These are phyloP conservation scores for Schoenoplectus tabernaemontani DNA, from an alignment of 202 grass and related monocot species.

Conservation along the genomic window DNA sequence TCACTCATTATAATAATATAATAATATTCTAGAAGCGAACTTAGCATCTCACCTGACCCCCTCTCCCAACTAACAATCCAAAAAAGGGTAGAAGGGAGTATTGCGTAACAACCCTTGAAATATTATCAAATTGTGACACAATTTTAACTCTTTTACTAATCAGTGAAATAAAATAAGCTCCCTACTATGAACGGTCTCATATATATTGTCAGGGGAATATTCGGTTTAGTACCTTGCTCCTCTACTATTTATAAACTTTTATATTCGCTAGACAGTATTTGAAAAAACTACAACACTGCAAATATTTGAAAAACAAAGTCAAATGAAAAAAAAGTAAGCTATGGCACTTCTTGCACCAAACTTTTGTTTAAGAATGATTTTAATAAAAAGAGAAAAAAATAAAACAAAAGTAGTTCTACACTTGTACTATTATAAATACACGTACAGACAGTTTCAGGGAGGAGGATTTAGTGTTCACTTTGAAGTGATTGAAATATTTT, in stretches of 20 bases:
- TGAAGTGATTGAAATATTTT: background rate
- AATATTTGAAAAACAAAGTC: background rate
- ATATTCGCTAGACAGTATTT: background rate
- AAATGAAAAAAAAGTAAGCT: background rate
- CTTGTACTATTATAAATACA: background rate
- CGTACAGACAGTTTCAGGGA: background rate
- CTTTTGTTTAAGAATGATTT: background rate
- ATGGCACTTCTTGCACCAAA: too few species aligned
- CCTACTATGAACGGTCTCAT: background rate
- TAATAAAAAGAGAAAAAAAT: too few species aligned
- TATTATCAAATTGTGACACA: background rate
- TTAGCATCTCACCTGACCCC: background rate
- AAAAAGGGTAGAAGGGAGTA: background rate
- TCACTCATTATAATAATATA: slow-evolving; percentile 6
- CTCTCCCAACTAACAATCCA: background rate
- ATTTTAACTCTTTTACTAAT: background rate
- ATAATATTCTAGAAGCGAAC: slow-evolving; percentile 17
- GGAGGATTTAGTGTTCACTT: background rate
- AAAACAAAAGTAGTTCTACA: background rate
- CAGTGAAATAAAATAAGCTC: background rate
- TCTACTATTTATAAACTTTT: background rate
- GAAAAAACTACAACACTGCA: background rate
- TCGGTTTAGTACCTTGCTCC: background rate
- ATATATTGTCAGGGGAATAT: background rate
- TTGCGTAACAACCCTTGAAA: background rate